Evolutionary conservation across 2,329 filamentous ascomycete species (phyloP).

Genomic region (Aspergillus sp.): DNA sequence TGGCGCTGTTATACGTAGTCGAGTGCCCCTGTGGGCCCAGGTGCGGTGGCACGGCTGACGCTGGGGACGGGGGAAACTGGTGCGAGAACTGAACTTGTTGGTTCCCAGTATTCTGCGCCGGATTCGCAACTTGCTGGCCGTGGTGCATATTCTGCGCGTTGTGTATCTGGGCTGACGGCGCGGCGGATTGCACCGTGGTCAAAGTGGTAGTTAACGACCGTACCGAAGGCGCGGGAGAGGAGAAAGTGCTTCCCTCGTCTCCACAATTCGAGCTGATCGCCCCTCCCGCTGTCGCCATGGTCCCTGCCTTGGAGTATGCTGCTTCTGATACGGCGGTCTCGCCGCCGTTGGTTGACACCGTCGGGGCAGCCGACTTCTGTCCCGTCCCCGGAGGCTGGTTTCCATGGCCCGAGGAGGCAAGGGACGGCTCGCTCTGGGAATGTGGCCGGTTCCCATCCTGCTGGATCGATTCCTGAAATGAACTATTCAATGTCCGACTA

Average conservation of each 20-base stretch:
- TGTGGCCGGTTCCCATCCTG: slow-evolving; percentile 45
- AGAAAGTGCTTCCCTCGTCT: slow-evolving; percentile 59
- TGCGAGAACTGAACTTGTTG: slow-evolving; percentile 48
- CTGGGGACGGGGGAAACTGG: slow-evolving; percentile 51
- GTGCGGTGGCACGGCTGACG: slow-evolving; percentile 53
- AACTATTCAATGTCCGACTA: slow-evolving; percentile 39
- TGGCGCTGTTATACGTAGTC: slow-evolving; percentile 51
- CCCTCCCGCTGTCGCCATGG: slow-evolving; percentile 54
- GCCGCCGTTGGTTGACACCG: slow-evolving; percentile 70
- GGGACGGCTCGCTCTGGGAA: slow-evolving; percentile 50
- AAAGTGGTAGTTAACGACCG: slow-evolving; percentile 57
- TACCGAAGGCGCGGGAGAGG: slow-evolving; percentile 55
- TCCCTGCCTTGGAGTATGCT: slow-evolving; percentile 72
- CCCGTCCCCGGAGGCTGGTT: slow-evolving; percentile 52
- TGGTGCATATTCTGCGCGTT: slow-evolving; percentile 23
- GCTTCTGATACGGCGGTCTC: slow-evolving; percentile 66
- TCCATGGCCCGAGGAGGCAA: slow-evolving; percentile 52
- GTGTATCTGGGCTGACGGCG: slow-evolving; percentile 41
- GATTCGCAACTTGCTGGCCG: slow-evolving; percentile 24
- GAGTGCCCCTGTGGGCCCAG: slow-evolving; percentile 43
- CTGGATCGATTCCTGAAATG: slow-evolving; percentile 44
- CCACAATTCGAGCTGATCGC: slow-evolving; percentile 56
- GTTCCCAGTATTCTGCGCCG: slow-evolving; percentile 27
- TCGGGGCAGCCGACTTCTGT: slow-evolving; percentile 65
- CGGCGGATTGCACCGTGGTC: slow-evolving; percentile 56